phyloP scores from a whole-genome alignment of 768 basidiomycete species.

The Tephrocybe sp. region DNA sequence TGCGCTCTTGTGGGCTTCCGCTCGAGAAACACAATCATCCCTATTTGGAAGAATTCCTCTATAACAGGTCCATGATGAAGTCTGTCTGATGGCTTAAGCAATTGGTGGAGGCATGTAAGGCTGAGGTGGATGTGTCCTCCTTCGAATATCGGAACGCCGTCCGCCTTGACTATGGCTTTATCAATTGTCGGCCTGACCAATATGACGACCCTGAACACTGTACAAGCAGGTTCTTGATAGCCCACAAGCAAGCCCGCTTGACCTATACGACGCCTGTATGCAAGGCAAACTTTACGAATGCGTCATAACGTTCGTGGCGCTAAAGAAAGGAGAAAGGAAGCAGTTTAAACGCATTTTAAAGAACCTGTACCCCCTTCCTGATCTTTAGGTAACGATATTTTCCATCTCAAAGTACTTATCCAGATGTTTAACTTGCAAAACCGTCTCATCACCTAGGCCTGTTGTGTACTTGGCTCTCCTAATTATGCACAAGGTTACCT shows the following conservation, averaged over 20 bases:
- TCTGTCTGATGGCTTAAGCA: conserved; percentile 39
- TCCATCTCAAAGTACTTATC: no score
- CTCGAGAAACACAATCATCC: not conserved
- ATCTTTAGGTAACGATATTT: no score
- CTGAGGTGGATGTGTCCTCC: no score
- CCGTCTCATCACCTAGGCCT: no score
- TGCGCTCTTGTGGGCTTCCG: conserved; percentile 19
- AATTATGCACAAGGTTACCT: conserved; percentile 68
- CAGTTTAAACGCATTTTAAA: conserved; percentile 26
- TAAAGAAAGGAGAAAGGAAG: conserved; percentile 20
- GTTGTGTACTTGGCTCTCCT: no score
- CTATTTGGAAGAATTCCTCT: conserved; percentile 24
- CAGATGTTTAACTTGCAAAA: no score
- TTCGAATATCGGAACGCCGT: conserved; percentile 9
- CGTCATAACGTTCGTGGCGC: conserved; percentile 17
- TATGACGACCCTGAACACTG: conserved; percentile 26
- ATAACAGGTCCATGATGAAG: conserved; percentile 4
- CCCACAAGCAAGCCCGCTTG: conserved; percentile 23
- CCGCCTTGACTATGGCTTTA: conserved; percentile 34
- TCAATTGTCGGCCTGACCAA: conserved; percentile 27
- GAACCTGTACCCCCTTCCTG: conserved; percentile 30
- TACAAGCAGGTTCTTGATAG: conserved; percentile 31
- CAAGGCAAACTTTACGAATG: conserved; percentile 28
- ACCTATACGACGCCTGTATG: conserved; percentile 33
- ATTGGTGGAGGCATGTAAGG: conserved; percentile 16